phyloP scores from a whole-genome alignment of 495 filamentous ascomycete genomes.

The Hypomontagnella monticulosa region DNA sequence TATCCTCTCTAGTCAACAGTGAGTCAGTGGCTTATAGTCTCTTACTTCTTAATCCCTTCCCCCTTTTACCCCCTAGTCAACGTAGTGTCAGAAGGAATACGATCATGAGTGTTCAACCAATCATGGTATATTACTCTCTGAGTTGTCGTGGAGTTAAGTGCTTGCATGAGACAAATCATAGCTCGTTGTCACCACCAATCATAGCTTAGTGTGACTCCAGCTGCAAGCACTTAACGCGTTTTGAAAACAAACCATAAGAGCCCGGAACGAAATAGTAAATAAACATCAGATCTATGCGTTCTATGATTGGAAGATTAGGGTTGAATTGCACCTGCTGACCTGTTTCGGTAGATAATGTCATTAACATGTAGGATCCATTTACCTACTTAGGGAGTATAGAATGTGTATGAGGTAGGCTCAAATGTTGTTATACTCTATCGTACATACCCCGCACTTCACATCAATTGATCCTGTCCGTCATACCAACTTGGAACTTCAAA shows the following conservation, averaged over 20 bases:
- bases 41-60: conserved; percentile 3
- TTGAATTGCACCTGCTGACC: conserved; percentile 26
- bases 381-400: not conserved
- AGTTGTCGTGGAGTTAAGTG: conserved; percentile 39
- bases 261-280: conserved; percentile 9
- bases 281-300: conserved; percentile 7
- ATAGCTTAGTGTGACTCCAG: conserved; percentile 13
- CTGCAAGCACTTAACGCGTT: conserved; percentile 38
- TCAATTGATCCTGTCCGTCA: conserved; percentile 24
- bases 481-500: too few species aligned
- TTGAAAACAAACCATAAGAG: conserved; percentile 22
- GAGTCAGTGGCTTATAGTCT: conserved; percentile 20
- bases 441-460: conserved; percentile 31
- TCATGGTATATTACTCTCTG: conserved; percentile 25
- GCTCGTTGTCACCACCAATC: conserved; percentile 9
- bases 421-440: not conserved
- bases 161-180: conserved; percentile 39
- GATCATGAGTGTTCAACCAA: conserved; percentile 24
- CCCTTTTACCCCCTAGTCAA: conserved; percentile 15
- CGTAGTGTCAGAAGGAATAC: conserved; percentile 26
- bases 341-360: not conserved
- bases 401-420: not conserved
- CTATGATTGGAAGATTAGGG: conserved; percentile 21
- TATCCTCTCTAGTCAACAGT: not conserved
- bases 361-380: not conserved